A percentile compares a stretch with the other conserved stretches of the same genome.
Conservation (phyloP, 2,329 filamentous ascomycete genomes). For the Diaporthe citri region DNA sequence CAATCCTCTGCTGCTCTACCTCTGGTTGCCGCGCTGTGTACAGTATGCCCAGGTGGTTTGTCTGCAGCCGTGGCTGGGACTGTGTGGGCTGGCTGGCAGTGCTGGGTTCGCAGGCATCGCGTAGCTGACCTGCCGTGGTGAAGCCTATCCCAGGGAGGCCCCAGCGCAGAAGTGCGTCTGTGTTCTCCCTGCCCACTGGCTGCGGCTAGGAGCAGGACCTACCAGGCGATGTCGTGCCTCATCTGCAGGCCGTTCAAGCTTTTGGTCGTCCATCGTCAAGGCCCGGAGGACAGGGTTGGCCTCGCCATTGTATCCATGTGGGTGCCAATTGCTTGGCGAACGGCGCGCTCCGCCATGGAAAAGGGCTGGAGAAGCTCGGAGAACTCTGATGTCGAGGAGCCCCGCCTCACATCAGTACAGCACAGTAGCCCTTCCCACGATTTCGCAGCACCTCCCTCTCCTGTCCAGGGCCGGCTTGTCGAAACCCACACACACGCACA, state of each 20-base stretch:
- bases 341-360: conserved; percentile 27
- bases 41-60: neutral
- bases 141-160: neutral
- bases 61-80: neutral
- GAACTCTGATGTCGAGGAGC: conserved; percentile 29
- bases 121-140: neutral
- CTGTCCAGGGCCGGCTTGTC: conserved; percentile 28
- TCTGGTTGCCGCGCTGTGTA: neutral
- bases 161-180: neutral
- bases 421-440: conserved; percentile 9
- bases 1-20: conserved; percentile 2
- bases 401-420: conserved; percentile 5
- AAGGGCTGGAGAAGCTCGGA: conserved; percentile 28
- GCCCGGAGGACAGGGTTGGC: conserved; percentile 16
- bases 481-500: neutral
- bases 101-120: neutral
- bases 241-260: conserved; percentile 15
- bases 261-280: neutral
- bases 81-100: neutral
- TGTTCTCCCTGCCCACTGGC: neutral
- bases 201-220: neutral
- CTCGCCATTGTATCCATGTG: conserved; percentile 18
- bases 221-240: conserved; percentile 3
- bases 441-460: conserved; percentile 9
- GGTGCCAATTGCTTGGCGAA: conserved; percentile 29